phyloP scores from a whole-genome alignment of 495 filamentous ascomycete species.

The Daldinia concentrica region DNA sequence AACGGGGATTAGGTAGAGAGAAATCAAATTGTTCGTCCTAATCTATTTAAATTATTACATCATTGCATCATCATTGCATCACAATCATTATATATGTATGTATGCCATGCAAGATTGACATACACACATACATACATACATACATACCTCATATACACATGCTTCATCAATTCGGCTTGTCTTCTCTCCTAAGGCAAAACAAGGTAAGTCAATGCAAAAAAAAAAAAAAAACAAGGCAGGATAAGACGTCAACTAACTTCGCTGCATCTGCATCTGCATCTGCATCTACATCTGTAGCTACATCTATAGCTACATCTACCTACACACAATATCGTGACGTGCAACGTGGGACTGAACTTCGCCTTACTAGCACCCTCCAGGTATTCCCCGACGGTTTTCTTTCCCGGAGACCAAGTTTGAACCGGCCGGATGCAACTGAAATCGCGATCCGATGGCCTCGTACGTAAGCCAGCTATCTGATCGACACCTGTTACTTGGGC shows the following conservation, averaged over 20 bases:
- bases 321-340: background rate
- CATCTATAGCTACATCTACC: background rate
- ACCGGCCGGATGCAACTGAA: slow-evolving; percentile 37
- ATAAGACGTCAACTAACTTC: background rate
- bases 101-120: slow-evolving; percentile 23
- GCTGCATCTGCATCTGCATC: background rate
- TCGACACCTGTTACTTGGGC: slow-evolving; percentile 23
- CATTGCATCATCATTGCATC: slow-evolving; percentile 5
- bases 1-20: background rate
- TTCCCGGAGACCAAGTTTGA: slow-evolving; percentile 29
- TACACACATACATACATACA: background rate
- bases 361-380: slow-evolving; percentile 17
- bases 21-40: slow-evolving; percentile 3
- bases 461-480: slow-evolving; percentile 27
- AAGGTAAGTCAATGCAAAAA: background rate
- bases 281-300: too few species aligned
- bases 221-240: background rate
- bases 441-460: slow-evolving; percentile 34
- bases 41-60: background rate
- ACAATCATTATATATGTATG: background rate
- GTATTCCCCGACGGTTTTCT: slow-evolving; percentile 12
- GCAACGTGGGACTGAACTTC: slow-evolving; percentile 16
- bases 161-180: background rate
- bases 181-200: background rate
- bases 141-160: background rate